Base-by-base conservation (phyloP, 2,329 filamentous ascomycete genomes). In the Cordyceps pruinosa region DNA sequence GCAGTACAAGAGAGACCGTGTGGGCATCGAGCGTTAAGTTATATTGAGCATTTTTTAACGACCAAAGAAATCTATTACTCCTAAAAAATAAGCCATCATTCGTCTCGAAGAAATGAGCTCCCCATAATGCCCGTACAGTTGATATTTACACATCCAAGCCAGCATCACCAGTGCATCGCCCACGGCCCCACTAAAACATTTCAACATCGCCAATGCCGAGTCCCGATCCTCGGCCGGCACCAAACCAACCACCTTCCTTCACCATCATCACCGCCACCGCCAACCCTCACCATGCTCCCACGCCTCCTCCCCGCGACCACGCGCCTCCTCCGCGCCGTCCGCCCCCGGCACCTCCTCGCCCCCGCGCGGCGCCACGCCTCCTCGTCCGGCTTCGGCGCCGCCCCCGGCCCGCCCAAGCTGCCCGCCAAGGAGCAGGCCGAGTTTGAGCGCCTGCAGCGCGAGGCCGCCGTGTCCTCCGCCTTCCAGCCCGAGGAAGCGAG, bases 391-490 rank as follows among this genome's bases (percentile, higher is more conserved):
- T 82, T 80, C 72, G 70, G 73, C 56, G 69, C 73, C 56, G 66
- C 75, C 19, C 77, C 93, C 25, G 75, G 89, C 8, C 94, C 94
- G 17, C 92, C 90, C 0, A 88, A 90, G 49, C 89, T 97, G 12
- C 90, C 93, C 7, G 85, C 90, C 66, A 85, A 89, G 71, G 87
- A 96, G 65, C 92, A 97, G 76, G 89, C 91, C 69, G 83, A 95
- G 62, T 96, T 94, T 70, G 92, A 97, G 73, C 81, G 85, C 42
- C 86, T 97, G 4, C 91, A 97, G 69, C 83, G 83, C 64, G 78
- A 73, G 34, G 81, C 81, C 58, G 69, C 76, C 61, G 75, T 75
- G 5, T 75, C 75, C 9, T 67, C 75, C 51, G 70, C 72, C 61
- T 75, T 76, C 63, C 68, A 74, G 62, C 62, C 71, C 61, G 66